Evolutionary conservation across 345 rosid genomes (phyloP), one percentile per base, ranked within the genome.

Genomic region (Kernera saxatilis): DNA sequence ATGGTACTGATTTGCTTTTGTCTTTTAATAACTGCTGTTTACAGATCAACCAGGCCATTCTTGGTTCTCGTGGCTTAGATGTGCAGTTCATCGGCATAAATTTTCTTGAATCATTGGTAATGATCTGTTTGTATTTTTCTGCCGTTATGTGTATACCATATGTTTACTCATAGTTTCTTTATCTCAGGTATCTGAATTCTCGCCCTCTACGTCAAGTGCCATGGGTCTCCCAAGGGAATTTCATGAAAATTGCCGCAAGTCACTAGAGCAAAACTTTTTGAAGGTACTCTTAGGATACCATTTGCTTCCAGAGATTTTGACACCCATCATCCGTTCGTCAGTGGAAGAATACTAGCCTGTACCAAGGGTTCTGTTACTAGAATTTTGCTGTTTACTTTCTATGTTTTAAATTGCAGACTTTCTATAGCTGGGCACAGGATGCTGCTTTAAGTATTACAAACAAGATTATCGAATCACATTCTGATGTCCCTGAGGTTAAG

Each of bases 221-320:
- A 84, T 94, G 95, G 91, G 99, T 81, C 95, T 94, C 71, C 96
- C 99, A 4, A 83, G 87, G 83, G 99, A 94, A 80, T 91, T 87
- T 81, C 98, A 91, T 76, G 96, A 94, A 79, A 93, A 78, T 56
- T 94, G 99, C 76, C 89, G 73, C 52, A 87, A 53, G 83, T 91
- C 90, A 45, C 69, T 94, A 18, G 96, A 94, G 82, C 84, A 81
- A 66, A 85, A 87, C 54, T 84, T 83, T 78, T 73, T 94, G 75
- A 94, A 91, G 99, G 99, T 89, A 64, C 45, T 70, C 15, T 30
- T 69, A 39, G 39, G 61, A 21, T 35, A 69, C 11, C 45, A 58
- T 72, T 78, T 80, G 32, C 66, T 61, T 65, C 30, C 71, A 44
- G 30, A 41, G 17, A 67, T 71, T 66, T 61, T 64, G 39, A 18